Percentiles rank a stretch among this genome's conserved stretches.
These are phyloP conservation scores for Ustilago xerochloae DNA, from an alignment of 1,284 basidiomycete genomes.

Conservation along the genomic window DNA sequence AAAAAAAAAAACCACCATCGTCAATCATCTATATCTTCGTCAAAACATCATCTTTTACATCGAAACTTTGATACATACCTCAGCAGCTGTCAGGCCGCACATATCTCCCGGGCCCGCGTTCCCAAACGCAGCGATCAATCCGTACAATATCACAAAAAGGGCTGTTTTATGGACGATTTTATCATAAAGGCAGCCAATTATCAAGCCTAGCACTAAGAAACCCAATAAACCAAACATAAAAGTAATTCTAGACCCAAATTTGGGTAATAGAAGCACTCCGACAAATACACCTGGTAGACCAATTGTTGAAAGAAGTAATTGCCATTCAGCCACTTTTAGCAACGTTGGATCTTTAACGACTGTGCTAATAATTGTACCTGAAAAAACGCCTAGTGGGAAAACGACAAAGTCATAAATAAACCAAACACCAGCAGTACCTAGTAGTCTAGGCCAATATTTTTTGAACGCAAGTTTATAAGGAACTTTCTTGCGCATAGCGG, in stretches of 20 bases:
- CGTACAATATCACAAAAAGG: conserved; percentile 71
- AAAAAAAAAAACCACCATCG: too few relatives aligned
- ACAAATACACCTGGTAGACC: conserved; percentile 77
- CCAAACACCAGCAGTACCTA: conserved; percentile 52
- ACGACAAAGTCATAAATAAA: conserved; percentile 77
- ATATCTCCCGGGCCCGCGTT: conserved; percentile 81
- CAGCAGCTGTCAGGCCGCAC: conserved; percentile 73
- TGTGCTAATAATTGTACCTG: conserved; percentile 68
- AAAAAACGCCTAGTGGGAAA: conserved; percentile 76
- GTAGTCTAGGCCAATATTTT: conserved; percentile 74
- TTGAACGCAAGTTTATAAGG: conserved; percentile 76
- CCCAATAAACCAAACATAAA: conserved; percentile 81
- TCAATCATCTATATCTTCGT: too few relatives aligned
- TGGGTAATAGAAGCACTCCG: conserved; percentile 69
- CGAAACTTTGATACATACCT: conserved; percentile 66
- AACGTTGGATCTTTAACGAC: conserved; percentile 73
- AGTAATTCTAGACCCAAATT: conserved; percentile 49
- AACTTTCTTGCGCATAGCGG: conserved; percentile 69
- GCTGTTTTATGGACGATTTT: conserved; percentile 77
- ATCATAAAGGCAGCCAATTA: conserved; percentile 74
- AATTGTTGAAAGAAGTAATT: conserved; percentile 77
- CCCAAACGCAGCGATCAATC: conserved; percentile 68
- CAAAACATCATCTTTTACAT: too few relatives aligned
- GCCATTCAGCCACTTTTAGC: conserved; percentile 74
- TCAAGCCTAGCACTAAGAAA: conserved; percentile 78